Percentiles rank a stretch among this genome's conserved stretches.
Conservation (phyloP, 176 grass and related monocot genomes). For the Eragrostis curvula region DNA sequence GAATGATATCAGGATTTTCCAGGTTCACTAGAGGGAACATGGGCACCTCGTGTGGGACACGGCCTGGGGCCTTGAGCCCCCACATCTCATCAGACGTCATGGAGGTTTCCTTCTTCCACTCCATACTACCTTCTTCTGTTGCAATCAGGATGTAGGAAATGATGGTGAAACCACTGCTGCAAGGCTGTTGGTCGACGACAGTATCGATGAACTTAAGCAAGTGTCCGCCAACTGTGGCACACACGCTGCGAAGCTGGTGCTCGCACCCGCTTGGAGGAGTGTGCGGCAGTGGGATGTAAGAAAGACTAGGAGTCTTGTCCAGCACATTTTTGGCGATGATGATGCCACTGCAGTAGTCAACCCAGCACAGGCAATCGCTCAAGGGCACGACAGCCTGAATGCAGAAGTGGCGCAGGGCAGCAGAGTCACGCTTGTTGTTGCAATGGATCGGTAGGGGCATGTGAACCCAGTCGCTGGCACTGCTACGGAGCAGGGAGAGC, state of each 20-base stretch:
- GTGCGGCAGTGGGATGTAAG: neutral
- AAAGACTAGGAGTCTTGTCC: neutral
- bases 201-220: too few species aligned
- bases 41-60: neutral
- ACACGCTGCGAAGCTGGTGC: neutral
- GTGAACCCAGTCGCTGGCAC: neutral
- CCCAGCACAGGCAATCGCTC: neutral
- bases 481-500: neutral
- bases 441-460: neutral
- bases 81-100: neutral
- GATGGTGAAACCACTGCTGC: too few species aligned
- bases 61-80: neutral
- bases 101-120: neutral
- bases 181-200: too few species aligned
- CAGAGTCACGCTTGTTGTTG: neutral
- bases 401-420: neutral
- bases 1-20: neutral
- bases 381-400: neutral
- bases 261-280: neutral
- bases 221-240: too few species aligned
- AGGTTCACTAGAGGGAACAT: neutral
- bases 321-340: neutral
- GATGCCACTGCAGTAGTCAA: neutral
- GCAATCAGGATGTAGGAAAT: neutral
- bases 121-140: neutral